Percentiles rank a stretch among this genome's conserved stretches.
These are phyloP conservation scores for Suhomyces coccinellae DNA, from an alignment of 1,139 yeast genomes.

Conservation along the genomic window DNA sequence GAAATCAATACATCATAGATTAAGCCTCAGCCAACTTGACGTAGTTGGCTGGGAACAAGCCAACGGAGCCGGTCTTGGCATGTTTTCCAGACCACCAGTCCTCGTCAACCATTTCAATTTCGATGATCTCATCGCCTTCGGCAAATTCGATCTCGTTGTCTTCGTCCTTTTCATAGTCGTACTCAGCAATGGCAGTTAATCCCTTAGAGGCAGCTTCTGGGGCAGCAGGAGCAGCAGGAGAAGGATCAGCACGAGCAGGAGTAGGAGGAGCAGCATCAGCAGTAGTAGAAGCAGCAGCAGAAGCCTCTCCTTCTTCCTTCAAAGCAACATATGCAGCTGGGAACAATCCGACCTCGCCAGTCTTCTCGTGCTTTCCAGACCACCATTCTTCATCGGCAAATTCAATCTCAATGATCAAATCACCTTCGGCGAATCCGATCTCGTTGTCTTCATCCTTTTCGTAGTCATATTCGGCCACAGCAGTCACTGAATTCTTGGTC, in stretches of 20 bases:
- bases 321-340: constrained; percentile 50
- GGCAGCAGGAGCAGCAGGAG: neutral
- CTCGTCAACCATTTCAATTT: constrained; percentile 67
- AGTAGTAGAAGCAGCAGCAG: neutral
- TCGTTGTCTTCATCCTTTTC: constrained; percentile 92
- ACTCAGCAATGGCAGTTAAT: constrained; percentile 57
- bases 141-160: constrained; percentile 68
- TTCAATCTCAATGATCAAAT: constrained; percentile 74
- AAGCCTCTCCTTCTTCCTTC: constrained; percentile 12
- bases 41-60: constrained; percentile 80
- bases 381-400: constrained; percentile 97
- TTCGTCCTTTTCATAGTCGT: constrained; percentile 71
- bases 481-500: constrained; percentile 31
- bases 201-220: neutral
- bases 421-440: constrained; percentile 73
- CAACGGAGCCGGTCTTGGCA: constrained; percentile 55
- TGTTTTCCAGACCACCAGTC: constrained; percentile 86
- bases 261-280: neutral
- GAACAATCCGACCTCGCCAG: constrained; percentile 81
- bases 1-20: neutral
- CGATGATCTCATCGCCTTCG: constrained; percentile 66
- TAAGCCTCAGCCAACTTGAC: constrained; percentile 45
- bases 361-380: constrained; percentile 67
- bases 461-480: constrained; percentile 54
- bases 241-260: neutral